A percentile compares a stretch with the other conserved stretches of the same genome.
phyloP scores from a whole-genome alignment of 495 filamentous ascomycete species.

The Friedmanniomyces endolithicus region DNA sequence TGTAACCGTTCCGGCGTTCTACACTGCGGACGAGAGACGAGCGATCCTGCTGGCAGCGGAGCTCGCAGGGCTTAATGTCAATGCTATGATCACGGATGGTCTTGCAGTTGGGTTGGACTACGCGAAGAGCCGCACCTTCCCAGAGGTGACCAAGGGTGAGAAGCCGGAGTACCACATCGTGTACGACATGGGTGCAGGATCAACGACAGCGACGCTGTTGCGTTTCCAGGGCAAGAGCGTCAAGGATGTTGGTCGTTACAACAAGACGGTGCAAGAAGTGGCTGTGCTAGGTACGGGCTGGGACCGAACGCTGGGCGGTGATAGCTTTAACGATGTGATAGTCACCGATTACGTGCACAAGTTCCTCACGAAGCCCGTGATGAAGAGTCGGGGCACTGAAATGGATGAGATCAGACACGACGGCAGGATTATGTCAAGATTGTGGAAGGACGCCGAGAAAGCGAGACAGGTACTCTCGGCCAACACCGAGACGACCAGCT shows the following conservation, averaged over 20 bases:
- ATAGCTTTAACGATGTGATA: slow-evolving; percentile 75
- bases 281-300: slow-evolving; percentile 74
- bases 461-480: slow-evolving; percentile 84
- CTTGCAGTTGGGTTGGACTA: slow-evolving; percentile 91
- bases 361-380: slow-evolving; percentile 56
- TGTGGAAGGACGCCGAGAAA: slow-evolving; percentile 84
- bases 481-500: slow-evolving; percentile 66
- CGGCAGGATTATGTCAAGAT: slow-evolving; percentile 72
- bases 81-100: slow-evolving; percentile 79
- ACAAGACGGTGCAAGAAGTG: slow-evolving; percentile 93
- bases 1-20: slow-evolving; percentile 86
- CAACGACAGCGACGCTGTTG: slow-evolving; percentile 87
- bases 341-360: slow-evolving; percentile 74
- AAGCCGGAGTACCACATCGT: slow-evolving; percentile 88
- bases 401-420: slow-evolving; percentile 51
- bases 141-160: slow-evolving; percentile 65
- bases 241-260: slow-evolving; percentile 86
- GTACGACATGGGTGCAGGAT: slow-evolving; percentile 96
- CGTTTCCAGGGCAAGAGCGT: slow-evolving; percentile 78
- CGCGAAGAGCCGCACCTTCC: slow-evolving; percentile 80
- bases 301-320: slow-evolving; percentile 83
- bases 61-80: slow-evolving; percentile 73
- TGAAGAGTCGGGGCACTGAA: slow-evolving; percentile 54
- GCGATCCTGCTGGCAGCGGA: slow-evolving; percentile 71
- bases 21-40: slow-evolving; percentile 75